Evolutionary conservation across 768 basidiomycete genomes (phyloP), one percentile per base, ranked within the genome.

Genomic region (Hygrocybe coccinea): DNA sequence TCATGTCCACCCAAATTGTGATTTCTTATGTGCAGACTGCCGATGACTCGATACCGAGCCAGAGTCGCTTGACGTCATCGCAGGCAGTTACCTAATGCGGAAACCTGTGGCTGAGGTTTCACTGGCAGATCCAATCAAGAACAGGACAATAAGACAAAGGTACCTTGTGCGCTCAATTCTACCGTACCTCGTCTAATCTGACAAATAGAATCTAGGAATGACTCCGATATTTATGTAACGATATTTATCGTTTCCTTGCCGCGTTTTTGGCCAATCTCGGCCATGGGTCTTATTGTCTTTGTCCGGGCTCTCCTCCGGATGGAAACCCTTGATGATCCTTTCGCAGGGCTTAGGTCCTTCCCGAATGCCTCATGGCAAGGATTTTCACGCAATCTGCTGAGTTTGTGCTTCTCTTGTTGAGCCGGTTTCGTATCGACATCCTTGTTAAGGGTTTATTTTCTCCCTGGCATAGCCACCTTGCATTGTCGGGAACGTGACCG

Each of bases 131-230:
- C 43, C 29, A 54, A 51, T 46, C 37, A 44, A 34, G 38, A 25
- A 21, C 37, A 56, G 24, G 65, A 76, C 74, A 76, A 75, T 75
- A 75, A 72, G 71, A 63, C 67, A 69, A n/a, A 74, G 74, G 74
- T 67, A 76, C 72, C 43, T 52, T 52, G 44, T 53, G 41, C 19
- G 41, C 29, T 14, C 21, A 34, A n/a, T 48, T 35, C 35, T 25
- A 24, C 21, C 34, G 15, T 48, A 4, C 54, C 21, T 41, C 17
- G 9, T 12, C 15, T 48, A 44, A 15, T 34, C 22, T 55, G 46
- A 47, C 54, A 55, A 55, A 25, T 48, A 17, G 10, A 35, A 11
- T 15, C 22, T 21, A 15, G 2, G n/a, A 22, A 47, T 37, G 41
- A 46, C 17, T 46, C 44, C n/a, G 43, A 44, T n/a, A n/a, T n/a